Base-by-base conservation (phyloP, 352 stramenopile genomes). In the Plasmopara muralis region DNA sequence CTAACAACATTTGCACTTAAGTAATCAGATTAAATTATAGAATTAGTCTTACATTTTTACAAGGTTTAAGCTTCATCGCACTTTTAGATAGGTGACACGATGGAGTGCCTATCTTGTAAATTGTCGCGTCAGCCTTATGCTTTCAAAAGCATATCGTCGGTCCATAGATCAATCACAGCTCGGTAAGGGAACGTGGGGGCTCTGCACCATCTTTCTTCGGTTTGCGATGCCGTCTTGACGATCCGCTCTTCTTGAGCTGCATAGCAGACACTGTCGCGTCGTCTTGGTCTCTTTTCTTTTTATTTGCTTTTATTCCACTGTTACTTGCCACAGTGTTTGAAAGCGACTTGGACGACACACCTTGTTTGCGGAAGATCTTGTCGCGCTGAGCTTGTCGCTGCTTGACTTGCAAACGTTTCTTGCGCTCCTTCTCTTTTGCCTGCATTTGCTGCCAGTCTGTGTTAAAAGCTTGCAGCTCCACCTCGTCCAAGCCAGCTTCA, bases 351-450 rank as follows among this genome's bases (percentile, higher is more conserved):
- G 60, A 64, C 2, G 53, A 66, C 9, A 43, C 43, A 6, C 57
- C 50, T 57, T 84, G 72, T 42, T 88, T 88, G 50, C 85, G 85
- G 9, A 86, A 51, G 12, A 86, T 43, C 45, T 89, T 89, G 12
- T 91, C 77, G n/a, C 77, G 74, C 42, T 87, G 80, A 13, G 76
- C 77, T 61, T 91, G 80, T 0, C 80, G 69, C 43, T 91, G 80
- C 38, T 89, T 91, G 14, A 75, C 47, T 60, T 85, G 75, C 25
- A 89, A 45, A 35, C 70, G 70, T 46, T 85, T 85, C 53, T 79
- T 78, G 9, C 80, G 73, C 41, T 87, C 74, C 35, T 84, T 86
- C 50, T 87, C 80, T 59, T 86, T 68, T 34, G 67, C 68, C 53
- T 91, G 80, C 68, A 91, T 68, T 46, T 70, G 67, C 50, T 89